These are phyloP conservation scores for Yueomyces sp. DNA, from an alignment of 1,139 yeast species.

Conservation along the genomic window DNA sequence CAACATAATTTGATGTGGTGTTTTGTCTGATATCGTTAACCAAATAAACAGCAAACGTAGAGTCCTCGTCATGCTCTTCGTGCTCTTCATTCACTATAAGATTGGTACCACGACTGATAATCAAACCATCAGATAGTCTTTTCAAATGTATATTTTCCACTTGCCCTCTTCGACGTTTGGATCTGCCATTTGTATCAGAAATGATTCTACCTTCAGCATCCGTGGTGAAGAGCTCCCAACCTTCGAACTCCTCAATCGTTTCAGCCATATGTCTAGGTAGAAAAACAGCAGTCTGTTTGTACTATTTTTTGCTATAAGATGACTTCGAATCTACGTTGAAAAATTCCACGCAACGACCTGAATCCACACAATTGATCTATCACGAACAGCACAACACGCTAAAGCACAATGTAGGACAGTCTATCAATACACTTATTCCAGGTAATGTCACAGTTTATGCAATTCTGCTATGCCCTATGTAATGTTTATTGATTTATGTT, in stretches of 20 bases:
- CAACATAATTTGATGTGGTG: slow-evolving; percentile 18
- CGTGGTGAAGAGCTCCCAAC: slow-evolving; percentile 20
- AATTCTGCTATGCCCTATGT: no score
- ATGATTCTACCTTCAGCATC: slow-evolving; percentile 18
- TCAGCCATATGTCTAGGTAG: slow-evolving; percentile 14
- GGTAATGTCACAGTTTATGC: no score
- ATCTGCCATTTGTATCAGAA: slow-evolving; percentile 7
- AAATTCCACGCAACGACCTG: no score
- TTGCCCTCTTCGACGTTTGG: slow-evolving; percentile 8
- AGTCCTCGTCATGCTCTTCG: slow-evolving; percentile 4
- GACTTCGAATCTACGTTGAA: no score
- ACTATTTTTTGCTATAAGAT: neutral
- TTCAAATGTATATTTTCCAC: slow-evolving; percentile 11
- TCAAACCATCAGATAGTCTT: slow-evolving; percentile 13
- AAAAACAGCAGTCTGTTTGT: neutral
- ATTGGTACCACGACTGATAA: slow-evolving; percentile 19
- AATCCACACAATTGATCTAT: no score
- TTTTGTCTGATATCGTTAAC: slow-evolving; percentile 22
- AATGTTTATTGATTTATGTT: no score
- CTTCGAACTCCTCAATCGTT: slow-evolving; percentile 16
- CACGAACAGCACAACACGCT: no score
- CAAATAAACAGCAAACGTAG: slow-evolving; percentile 16
- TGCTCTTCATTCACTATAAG: slow-evolving; percentile 15
- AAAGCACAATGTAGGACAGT: no score
- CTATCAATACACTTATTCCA: no score